Conservation (phyloP, 345 rosid genomes). For the Rhodamnia rubescens region DNA sequence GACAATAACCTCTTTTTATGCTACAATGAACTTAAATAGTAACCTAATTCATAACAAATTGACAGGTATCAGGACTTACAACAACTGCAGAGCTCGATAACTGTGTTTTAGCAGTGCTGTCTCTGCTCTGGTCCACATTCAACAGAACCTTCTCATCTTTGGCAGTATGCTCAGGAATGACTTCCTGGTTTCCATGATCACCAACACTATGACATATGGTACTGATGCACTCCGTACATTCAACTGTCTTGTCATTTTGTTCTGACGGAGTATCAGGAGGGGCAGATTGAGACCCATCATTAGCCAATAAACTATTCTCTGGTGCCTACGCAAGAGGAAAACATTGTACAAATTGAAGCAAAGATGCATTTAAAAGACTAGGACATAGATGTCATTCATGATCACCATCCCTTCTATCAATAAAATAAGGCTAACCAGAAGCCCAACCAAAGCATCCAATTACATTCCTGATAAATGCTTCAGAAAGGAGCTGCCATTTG, state of each 20-base stretch:
- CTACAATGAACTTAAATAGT: not conserved
- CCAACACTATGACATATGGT: not conserved
- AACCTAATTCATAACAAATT: not conserved
- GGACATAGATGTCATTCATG: not conserved
- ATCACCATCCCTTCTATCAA: not conserved
- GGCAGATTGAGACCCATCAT: conserved; percentile 13
- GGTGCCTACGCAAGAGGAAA: conserved; percentile 13
- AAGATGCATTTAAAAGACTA: not conserved
- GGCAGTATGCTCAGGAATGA: not conserved
- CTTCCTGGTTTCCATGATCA: not conserved
- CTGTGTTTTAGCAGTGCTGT: not conserved
- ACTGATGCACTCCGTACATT: not conserved
- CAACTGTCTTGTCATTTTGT: conserved; percentile 1
- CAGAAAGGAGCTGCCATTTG: not conserved
- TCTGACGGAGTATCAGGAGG: conserved; percentile 5
- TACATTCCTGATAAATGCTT: not conserved
- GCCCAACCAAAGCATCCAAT: not conserved
- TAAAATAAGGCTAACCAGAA: not conserved
- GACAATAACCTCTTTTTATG: conserved; percentile 3
- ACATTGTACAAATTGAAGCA: not conserved
- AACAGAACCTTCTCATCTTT: not conserved
- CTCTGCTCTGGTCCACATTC: not conserved
- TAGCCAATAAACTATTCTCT: conserved; percentile 20
- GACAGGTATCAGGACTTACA: not conserved
- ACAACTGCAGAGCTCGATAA: conserved; percentile 28